A percentile compares a stretch with the other conserved stretches of the same genome.
These are phyloP conservation scores for Lonicera japonica DNA, from an alignment of 129 eudicot species.

Conservation along the genomic window DNA sequence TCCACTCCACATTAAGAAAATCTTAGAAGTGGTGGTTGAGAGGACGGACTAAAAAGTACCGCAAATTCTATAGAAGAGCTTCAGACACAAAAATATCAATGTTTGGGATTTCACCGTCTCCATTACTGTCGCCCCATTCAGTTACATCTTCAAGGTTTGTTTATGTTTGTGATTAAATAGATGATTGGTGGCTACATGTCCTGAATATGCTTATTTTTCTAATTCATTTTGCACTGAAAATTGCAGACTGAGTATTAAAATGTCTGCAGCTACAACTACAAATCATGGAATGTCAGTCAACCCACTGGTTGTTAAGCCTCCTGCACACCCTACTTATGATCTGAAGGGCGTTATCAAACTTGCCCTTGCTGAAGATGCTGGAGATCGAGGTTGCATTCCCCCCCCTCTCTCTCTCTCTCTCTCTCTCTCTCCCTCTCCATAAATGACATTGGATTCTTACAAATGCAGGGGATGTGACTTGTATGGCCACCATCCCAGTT, in stretches of 20 bases:
- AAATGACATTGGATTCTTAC: conserved; percentile 8
- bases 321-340: conserved; percentile 91
- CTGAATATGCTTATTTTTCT: not conserved
- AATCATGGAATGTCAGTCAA: conserved; percentile 27
- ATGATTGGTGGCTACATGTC: not conserved
- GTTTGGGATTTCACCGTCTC: conserved; percentile 21
- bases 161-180: not conserved
- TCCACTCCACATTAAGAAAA: too few relatives aligned
- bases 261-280: conserved; percentile 37
- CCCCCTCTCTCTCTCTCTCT: conserved; percentile 1
- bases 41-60: not conserved
- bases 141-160: conserved; percentile 34
- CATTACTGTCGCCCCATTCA: conserved; percentile 19
- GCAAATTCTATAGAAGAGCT: not conserved
- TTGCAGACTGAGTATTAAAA: conserved; percentile 42
- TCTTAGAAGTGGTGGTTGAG: too few relatives aligned
- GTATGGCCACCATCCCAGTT: conserved; percentile 85
- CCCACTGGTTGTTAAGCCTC: conserved; percentile 47
- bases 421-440: too few relatives aligned
- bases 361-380: conserved; percentile 95
- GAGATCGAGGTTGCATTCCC: conserved; percentile 47
- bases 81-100: conserved; percentile 1
- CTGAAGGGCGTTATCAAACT: conserved; percentile 69
- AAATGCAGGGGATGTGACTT: conserved; percentile 82
- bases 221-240: not conserved